Conservation (phyloP, 306 rosid species). For the Quercus variabilis region DNA sequence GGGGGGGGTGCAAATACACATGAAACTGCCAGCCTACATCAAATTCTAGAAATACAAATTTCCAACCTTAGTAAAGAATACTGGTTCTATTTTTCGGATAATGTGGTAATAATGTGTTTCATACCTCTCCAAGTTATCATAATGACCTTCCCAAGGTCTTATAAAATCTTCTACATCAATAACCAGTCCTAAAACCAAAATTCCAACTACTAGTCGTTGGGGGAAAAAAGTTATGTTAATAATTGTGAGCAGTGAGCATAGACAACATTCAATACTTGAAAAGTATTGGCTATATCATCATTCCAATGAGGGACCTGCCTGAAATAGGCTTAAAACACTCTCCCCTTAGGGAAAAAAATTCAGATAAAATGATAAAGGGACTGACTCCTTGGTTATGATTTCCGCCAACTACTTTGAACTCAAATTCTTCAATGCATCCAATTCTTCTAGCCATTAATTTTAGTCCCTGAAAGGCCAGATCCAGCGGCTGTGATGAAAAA, state of each 20-base stretch:
- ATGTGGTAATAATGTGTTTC: too few relatives aligned
- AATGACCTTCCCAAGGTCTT: conserved; percentile 76
- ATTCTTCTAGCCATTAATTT: conserved; percentile 56
- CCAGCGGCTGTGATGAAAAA: conserved; percentile 47
- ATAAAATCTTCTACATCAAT: conserved; percentile 66
- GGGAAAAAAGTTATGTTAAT: conserved; percentile 17
- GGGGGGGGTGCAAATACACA: too few relatives aligned
- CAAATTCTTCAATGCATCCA: conserved; percentile 62
- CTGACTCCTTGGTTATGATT: conserved; percentile 48
- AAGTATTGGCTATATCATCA: conserved; percentile 20
- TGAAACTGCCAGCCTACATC: neutral
- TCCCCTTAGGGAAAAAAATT: too few relatives aligned
- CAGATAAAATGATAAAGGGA: conserved; percentile 8
- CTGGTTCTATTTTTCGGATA: too few relatives aligned
- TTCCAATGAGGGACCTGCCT: neutral
- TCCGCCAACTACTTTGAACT: conserved; percentile 43
- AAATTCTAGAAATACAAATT: neutral
- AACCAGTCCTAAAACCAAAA: conserved; percentile 73
- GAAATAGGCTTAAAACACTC: neutral
- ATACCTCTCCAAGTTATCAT: conserved; percentile 69
- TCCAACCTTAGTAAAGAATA: too few relatives aligned
- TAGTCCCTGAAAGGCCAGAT: conserved; percentile 53
- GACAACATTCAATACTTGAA: neutral
- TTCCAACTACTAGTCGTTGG: conserved; percentile 78
- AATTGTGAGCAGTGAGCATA: conserved; percentile 14